A percentile compares a stretch with the other conserved stretches of the same genome.
phyloP scores from a whole-genome alignment of 202 grass and related monocot species.

The Zizania palustris region DNA sequence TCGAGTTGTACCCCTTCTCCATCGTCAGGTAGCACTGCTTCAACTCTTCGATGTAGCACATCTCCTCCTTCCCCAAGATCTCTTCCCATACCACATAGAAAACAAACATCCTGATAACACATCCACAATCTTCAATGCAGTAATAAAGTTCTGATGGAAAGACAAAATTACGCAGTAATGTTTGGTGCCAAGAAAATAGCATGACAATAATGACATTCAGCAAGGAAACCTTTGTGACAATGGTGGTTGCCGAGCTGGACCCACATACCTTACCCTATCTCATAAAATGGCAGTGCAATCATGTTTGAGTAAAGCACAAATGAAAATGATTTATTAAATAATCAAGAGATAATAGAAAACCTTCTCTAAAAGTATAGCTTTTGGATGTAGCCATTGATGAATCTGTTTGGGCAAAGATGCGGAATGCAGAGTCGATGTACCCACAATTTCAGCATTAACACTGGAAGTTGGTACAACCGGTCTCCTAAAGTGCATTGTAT shows the following conservation, averaged over 20 bases:
- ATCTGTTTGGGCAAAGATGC: constrained; percentile 47
- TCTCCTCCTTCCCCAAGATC: too few species aligned
- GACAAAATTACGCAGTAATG: background rate
- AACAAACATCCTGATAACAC: background rate
- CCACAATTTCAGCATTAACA: too few species aligned
- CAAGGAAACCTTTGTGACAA: constrained; percentile 44
- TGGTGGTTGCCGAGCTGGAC: constrained; percentile 27
- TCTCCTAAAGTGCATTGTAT: constrained; percentile 68
- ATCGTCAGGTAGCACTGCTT: too few species aligned
- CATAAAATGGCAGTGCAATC: constrained; percentile 46
- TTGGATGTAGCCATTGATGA: constrained; percentile 58
- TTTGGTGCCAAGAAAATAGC: constrained; percentile 5
- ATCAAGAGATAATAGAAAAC: constrained; percentile 36
- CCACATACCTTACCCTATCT: constrained; percentile 62
- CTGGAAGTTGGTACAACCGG: constrained; percentile 52
- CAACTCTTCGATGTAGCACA: too few species aligned
- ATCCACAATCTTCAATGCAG: background rate
- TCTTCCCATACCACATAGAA: constrained; percentile 16
- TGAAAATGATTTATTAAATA: constrained; percentile 23
- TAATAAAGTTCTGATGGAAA: constrained; percentile 17
- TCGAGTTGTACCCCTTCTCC: too few species aligned
- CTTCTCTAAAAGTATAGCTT: constrained; percentile 66
- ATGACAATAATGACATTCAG: constrained; percentile 14
- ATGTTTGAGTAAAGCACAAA: constrained; percentile 35
- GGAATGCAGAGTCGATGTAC: constrained; percentile 46